Conservation (phyloP, 1,284 basidiomycete species). For the Malassezia japonica region DNA sequence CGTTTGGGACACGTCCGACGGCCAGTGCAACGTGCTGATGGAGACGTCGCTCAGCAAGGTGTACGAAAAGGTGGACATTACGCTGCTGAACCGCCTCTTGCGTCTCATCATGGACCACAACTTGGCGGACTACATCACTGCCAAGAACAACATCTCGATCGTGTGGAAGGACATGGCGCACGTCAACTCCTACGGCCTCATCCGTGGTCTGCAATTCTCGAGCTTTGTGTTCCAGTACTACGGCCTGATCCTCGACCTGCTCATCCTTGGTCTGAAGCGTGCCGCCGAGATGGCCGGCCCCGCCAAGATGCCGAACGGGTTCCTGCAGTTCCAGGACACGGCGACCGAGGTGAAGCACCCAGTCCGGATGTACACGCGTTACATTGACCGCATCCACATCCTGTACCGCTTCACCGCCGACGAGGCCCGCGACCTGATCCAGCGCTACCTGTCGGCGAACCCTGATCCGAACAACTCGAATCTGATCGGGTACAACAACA, state of each 20-base stretch:
- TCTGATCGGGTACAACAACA: slow-evolving; percentile 97
- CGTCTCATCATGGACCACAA: slow-evolving; percentile 49
- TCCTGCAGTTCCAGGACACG: slow-evolving; percentile 43
- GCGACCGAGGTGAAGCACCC: slow-evolving; percentile 43
- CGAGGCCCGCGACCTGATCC: slow-evolving; percentile 92
- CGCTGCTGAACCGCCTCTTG: slow-evolving; percentile 45
- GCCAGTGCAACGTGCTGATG: slow-evolving; percentile 48
- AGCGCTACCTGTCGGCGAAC: slow-evolving; percentile 89
- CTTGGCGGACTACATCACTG: slow-evolving; percentile 47
- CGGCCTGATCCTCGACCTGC: slow-evolving; percentile 44
- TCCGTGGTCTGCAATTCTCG: slow-evolving; percentile 47
- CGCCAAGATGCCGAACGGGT: slow-evolving; percentile 46
- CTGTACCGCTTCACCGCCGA: slow-evolving; percentile 98
- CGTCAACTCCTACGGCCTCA: slow-evolving; percentile 46
- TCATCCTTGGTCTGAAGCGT: slow-evolving; percentile 44
- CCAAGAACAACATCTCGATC: slow-evolving; percentile 48
- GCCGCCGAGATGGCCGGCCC: slow-evolving; percentile 47
- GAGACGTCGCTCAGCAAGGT: slow-evolving; percentile 46
- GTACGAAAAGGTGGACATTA: slow-evolving; percentile 48
- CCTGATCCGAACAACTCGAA: slow-evolving; percentile 98
- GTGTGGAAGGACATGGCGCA: slow-evolving; percentile 49
- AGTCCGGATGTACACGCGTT: slow-evolving; percentile 45
- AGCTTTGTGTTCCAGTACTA: slow-evolving; percentile 49
- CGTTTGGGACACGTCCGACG: slow-evolving; percentile 45
- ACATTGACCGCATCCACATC: slow-evolving; percentile 52